These are phyloP conservation scores for Penicillium malachiteum DNA, from an alignment of 495 filamentous ascomycete species.

Conservation along the genomic window DNA sequence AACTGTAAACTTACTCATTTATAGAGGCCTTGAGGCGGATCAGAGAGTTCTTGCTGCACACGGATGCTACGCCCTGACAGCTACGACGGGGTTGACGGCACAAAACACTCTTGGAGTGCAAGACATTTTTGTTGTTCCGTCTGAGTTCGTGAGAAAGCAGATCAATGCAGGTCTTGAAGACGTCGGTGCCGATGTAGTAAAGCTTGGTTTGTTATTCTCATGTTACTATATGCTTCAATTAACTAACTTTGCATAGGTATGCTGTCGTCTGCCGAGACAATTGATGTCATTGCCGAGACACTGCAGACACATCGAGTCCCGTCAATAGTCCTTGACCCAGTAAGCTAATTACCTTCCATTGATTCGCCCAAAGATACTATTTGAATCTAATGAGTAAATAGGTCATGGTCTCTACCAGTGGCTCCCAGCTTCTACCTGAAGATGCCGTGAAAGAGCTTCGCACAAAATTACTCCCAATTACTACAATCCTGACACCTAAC, in stretches of 20 bases:
- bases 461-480: conserved; percentile 66
- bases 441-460: conserved; percentile 65
- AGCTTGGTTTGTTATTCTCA: conserved; percentile 63
- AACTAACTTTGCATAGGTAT: conserved; percentile 60
- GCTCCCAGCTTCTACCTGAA: conserved; percentile 69
- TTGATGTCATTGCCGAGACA: conserved; percentile 70
- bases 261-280: conserved; percentile 77
- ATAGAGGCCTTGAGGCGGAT: conserved; percentile 92
- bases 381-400: conserved; percentile 31
- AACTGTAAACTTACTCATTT: conserved; percentile 7
- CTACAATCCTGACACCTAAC: conserved; percentile 87
- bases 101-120: conserved; percentile 88
- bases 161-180: conserved; percentile 81
- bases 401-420: conserved; percentile 93
- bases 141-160: conserved; percentile 76
- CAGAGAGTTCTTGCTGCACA: conserved; percentile 92
- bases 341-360: conserved; percentile 34
- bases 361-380: neutral
- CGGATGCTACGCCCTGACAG: conserved; percentile 91
- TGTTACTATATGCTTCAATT: neutral
- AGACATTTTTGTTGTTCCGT: conserved; percentile 76
- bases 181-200: conserved; percentile 85
- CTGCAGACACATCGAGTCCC: conserved; percentile 59
- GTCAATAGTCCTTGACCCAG: conserved; percentile 79
- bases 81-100: conserved; percentile 92